phyloP scores from a whole-genome alignment of 257 asterid species.

The Solanum bulbocastanum region DNA sequence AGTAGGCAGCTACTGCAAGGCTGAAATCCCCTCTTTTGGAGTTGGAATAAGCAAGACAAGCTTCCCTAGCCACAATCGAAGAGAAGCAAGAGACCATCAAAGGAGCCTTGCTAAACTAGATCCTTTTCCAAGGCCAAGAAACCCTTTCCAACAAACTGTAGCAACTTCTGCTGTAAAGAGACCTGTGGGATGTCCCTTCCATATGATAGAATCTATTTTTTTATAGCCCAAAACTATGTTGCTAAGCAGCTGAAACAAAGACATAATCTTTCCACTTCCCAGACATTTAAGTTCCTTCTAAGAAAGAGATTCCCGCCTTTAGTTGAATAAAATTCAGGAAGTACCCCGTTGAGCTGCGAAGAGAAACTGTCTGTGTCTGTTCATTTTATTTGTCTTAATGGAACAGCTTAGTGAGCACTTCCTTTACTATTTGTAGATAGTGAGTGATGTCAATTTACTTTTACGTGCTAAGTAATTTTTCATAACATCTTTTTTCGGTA shows the following conservation, averaged over 20 bases:
- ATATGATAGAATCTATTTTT: not conserved
- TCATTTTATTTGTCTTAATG: not conserved
- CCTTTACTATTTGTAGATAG: not conserved
- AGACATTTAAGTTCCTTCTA: not conserved
- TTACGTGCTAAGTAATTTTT: not conserved
- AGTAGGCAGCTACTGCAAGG: not conserved
- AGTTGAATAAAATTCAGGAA: not conserved
- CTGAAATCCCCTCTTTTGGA: not conserved
- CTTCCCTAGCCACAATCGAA: not conserved
- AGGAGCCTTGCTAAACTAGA: not conserved
- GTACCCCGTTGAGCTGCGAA: not conserved
- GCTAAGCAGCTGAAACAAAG: not conserved
- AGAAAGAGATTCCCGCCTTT: not conserved
- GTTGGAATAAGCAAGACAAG: not conserved
- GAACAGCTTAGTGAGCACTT: not conserved
- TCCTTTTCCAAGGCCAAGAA: not conserved
- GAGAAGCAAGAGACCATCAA: not conserved
- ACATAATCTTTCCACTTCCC: not conserved
- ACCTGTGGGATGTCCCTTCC: not conserved
- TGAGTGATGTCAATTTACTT: not conserved
- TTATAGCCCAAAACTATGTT: not conserved
- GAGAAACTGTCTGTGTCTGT: not conserved
- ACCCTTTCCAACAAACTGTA: not conserved
- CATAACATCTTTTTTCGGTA: not conserved
- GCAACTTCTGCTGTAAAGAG: not conserved